phyloP scores from a whole-genome alignment of 495 filamentous ascomycete species.

The Pyronema domesticum region DNA sequence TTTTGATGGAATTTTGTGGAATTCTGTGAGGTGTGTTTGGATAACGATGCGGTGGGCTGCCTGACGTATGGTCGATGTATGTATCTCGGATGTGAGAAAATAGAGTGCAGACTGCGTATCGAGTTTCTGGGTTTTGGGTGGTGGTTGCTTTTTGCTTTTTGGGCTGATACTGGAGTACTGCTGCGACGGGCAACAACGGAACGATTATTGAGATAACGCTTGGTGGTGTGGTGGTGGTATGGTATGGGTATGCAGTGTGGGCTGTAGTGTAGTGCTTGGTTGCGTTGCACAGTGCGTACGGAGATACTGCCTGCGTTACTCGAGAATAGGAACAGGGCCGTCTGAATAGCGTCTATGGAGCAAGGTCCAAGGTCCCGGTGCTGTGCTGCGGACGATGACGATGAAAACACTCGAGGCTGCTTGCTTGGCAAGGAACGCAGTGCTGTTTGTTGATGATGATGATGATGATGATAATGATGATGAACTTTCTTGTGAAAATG shows the following conservation, averaged over 20 bases:
- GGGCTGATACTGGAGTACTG: background rate
- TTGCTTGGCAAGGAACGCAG: no score
- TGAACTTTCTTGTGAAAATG: no score
- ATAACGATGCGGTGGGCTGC: background rate
- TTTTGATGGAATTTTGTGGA: background rate
- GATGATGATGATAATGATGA: no score
- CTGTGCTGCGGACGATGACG: no score
- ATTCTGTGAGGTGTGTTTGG: background rate
- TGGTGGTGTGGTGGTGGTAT: background rate
- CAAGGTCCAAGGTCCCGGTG: no score
- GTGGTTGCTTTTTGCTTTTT: background rate
- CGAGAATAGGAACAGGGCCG: no score
- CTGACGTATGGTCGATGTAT: no score
- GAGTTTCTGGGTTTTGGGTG: slow-evolving; percentile 1
- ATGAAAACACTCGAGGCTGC: no score
- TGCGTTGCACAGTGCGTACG: no score
- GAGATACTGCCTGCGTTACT: no score
- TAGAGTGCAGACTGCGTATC: background rate
- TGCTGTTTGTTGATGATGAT: no score
- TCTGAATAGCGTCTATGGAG: no score
- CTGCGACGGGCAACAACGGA: background rate
- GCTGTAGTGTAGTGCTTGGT: background rate
- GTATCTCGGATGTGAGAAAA: background rate
- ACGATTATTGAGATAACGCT: background rate
- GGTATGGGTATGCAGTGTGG: background rate